Conservation (phyloP, 1,284 basidiomycete genomes). For the Blastosporella zonata region DNA sequence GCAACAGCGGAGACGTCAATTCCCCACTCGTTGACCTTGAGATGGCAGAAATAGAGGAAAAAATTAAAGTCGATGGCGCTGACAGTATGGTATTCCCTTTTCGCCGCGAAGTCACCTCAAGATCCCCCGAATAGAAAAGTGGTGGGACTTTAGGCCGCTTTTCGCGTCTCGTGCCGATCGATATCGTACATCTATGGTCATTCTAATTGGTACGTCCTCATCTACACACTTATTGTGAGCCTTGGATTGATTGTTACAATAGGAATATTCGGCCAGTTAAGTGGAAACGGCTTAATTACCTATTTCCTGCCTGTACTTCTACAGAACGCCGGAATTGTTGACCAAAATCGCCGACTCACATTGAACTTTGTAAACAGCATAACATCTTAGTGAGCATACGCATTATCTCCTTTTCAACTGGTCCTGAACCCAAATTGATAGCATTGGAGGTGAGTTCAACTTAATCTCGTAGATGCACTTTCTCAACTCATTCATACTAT, state of each 20-base stretch:
- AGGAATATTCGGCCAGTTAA: conserved; percentile 41
- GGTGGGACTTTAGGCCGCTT: conserved; percentile 55
- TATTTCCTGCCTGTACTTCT: conserved; percentile 48
- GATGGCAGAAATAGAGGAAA: conserved; percentile 52
- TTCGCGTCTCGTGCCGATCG: conserved; percentile 44
- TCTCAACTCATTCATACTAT: background rate
- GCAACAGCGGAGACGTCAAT: conserved; percentile 40
- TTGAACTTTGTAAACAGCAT: conserved; percentile 51
- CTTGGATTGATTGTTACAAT: background rate
- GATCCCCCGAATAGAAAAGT: conserved; percentile 41
- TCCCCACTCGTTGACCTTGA: conserved; percentile 51
- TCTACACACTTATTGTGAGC: background rate
- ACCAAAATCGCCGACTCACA: conserved; percentile 38
- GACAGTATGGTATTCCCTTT: conserved; percentile 33
- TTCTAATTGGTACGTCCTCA: conserved; percentile 41
- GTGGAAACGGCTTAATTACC: conserved; percentile 46
- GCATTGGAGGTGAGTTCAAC: conserved; percentile 24
- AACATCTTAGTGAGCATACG: conserved; percentile 39
- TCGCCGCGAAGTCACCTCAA: too few relatives aligned
- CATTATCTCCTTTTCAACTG: conserved; percentile 4
- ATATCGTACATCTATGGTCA: conserved; percentile 48
- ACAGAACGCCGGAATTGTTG: conserved; percentile 42
- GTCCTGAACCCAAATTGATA: conserved; percentile 3
- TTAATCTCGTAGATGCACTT: background rate
- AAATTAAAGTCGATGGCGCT: conserved; percentile 41